Evolutionary conservation across 495 filamentous ascomycete genomes (phyloP).

Genomic region (Xylaria acuta): DNA sequence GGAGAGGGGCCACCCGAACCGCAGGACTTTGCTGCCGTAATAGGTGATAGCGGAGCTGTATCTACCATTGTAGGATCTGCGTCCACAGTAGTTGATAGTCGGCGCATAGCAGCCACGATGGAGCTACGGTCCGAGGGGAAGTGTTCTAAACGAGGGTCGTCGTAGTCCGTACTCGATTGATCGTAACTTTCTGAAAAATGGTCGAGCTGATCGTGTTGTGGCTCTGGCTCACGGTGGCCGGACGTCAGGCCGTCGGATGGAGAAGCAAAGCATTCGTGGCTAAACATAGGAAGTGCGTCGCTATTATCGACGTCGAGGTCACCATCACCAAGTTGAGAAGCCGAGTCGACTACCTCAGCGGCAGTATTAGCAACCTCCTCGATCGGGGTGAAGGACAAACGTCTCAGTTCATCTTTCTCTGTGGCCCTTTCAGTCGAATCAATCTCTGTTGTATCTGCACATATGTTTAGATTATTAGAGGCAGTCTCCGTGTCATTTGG

Average conservation of each 20-base stretch:
- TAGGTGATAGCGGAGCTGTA: conserved; percentile 42
- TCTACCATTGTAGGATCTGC: conserved; percentile 52
- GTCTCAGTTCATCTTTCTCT: conserved; percentile 38
- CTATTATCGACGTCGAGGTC: conserved; percentile 34
- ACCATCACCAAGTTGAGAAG: conserved; percentile 34
- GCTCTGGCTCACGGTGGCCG: not conserved
- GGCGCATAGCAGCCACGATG: conserved; percentile 54
- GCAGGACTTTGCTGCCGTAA: conserved; percentile 23
- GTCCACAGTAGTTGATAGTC: conserved; percentile 51
- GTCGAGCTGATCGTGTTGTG: not conserved
- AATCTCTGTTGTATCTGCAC: not conserved
- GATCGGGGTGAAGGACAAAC: conserved; percentile 35
- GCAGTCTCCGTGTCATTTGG: conserved; percentile 3
- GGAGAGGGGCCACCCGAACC: not conserved
- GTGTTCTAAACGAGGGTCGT: conserved; percentile 57
- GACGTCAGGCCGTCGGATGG: conserved; percentile 4
- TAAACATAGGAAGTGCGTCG: conserved; percentile 42
- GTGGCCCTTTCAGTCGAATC: conserved; percentile 23
- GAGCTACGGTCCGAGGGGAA: conserved; percentile 57
- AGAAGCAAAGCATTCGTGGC: conserved; percentile 25
- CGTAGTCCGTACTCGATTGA: conserved; percentile 44
- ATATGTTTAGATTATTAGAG: not conserved
- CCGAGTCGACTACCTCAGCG: conserved; percentile 57
- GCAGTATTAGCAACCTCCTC: conserved; percentile 48
- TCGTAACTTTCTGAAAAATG: conserved; percentile 21